Base-by-base conservation (phyloP, 495 filamentous ascomycete genomes). In the Bathelium albidoporum region DNA sequence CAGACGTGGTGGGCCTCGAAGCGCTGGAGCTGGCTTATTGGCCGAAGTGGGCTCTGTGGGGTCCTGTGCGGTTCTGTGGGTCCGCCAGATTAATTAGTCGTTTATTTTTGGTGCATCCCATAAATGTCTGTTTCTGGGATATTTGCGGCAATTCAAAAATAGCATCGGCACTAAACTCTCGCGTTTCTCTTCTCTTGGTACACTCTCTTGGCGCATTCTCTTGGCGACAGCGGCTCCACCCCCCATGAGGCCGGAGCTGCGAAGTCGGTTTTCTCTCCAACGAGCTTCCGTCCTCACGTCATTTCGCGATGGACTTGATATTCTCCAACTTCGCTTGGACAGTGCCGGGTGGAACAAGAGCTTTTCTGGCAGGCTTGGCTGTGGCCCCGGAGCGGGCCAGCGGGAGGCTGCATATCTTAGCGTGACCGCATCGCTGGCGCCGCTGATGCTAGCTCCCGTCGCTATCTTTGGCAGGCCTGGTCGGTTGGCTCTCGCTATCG, bases 341-440 rank as follows among this genome's bases (percentile, higher is more conserved):
- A 16, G 14, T n/a, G 11, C 14, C 20, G 44, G 9, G 44, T n/a
- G 20, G 44, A 16, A n/a, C 1, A 49, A 12, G 20, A 49, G 34
- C 34, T 5, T n/a, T n/a, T n/a, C 7, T 16, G 36, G 36, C 7
- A 41, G 36, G 36, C 36, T n/a, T 5, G 12, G 12, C 18, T 22
- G 14, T 49, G 5, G 20, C 44, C 44, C 44, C 18, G 44, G 20
- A n/a, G 9, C 49, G 5, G 20, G 24, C 22, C 20, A 29, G 16
- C 49, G 49, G 49, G 24, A 55, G 49, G 49, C 49, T 55, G 49
- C 49, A 26, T n/a, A 55, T 55, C 49, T 55, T 55, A 20, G 49
- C 49, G 24, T 2, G 22, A 9, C 49, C 20, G 22, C 22, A 24
- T 0, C 12, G 1, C 2, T 20, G 22, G 24, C 24, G 49, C 49